Base-by-base conservation (phyloP, 345 rosid species). In the Arabidopsis arenosa region DNA sequence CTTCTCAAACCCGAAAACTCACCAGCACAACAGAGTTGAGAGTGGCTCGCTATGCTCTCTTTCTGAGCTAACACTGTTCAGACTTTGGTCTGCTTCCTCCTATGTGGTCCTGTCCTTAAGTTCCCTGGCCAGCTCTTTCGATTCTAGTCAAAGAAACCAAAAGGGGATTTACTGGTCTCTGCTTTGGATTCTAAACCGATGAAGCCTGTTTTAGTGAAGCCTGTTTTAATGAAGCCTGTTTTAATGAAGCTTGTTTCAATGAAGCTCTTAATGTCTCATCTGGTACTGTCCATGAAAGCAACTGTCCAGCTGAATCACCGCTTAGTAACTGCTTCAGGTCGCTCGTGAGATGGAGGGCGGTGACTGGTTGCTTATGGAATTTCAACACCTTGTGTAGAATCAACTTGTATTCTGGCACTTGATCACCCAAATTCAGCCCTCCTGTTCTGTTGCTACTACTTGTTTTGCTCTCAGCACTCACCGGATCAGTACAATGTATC, bases 271-370 rank as follows among this genome's bases (percentile, higher is more conserved):
- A 82, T 80, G 84, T 84, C 81, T 89, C 98, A 63, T 93, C 99
- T 28, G 90, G 92, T n/a, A 91, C 64, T 7, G 92, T 89, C 99
- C 98, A 96, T n/a, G 99, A 93, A 43, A 84, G 70, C 81, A 96
- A 81, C 76, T 93, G 92, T 75, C 99, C 99, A 26, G 79, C 83
- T 23, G 89, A 89, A 81, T 96, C 99, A 58, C 99, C 99, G 68
- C 92, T 96, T 41, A 96, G 84, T 65, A 96, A 81, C 85, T 96
- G 99, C 89, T 91, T 96, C 78, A 91, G 84, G 77, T 93, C 94
- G 45, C 84, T 79, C 11, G 93, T 85, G 77, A 91, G 86, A 80
- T 81, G 80, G 74, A 96, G 92, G 36, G 99, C 94, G 11, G 97
- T 90, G 45, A 96, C 96, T 0, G 99, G 88, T 68, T 88, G 86